Evolutionary conservation across 2,329 filamentous ascomycete genomes (phyloP), one percentile per base, ranked within the genome.

Genomic region (Paecilomyces sp.): DNA sequence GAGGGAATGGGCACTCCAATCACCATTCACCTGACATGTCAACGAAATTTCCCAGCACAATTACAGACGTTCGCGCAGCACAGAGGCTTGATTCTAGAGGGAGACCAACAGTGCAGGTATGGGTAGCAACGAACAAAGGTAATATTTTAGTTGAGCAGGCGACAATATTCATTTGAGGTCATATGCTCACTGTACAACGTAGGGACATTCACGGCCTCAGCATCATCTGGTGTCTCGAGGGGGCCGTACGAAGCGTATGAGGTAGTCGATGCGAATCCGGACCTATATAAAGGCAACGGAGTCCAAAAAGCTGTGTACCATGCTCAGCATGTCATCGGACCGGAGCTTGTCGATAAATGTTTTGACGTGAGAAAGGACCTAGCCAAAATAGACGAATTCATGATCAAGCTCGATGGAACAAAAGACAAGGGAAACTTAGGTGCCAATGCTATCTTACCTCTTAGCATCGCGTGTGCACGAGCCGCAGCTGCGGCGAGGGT

Each of bases 401-500:
- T 85, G 71, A 75, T 77, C 68, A 73, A 78, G 71, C 77, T 85
- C 62, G 83, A 85, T 72, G 83, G 82, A 63, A 85, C 83, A 55
- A 72, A 75, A 67, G 83, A 85, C 77, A 86, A 85, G 80, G 80
- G 77, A 65, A 80, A 80, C 65, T 75, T 85, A 50, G 83, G 83
- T 65, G 83, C 83, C 64, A 85, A 85, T 70, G 83, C 83, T 64
- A 85, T 85, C 65, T 78, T 85, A 57, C 83, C 82, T 74, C 80
- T 85, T 64, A 82, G 79, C 71, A 84, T 85, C 80, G 83, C 83
- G 56, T 79, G 83, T 60, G 82, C 82, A 61, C 82, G 83, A 72
- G 82, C 82, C 61, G 82, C 80, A 11, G 82, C 82, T 60, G 82
- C 81, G 57, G 79, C 80, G 73, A 79, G 81, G 75, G 72, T 76